A percentile compares a stretch with the other conserved stretches of the same genome.
Conservation (phyloP, 2,329 filamentous ascomycete genomes). For the Davidsoniella eucalypti region DNA sequence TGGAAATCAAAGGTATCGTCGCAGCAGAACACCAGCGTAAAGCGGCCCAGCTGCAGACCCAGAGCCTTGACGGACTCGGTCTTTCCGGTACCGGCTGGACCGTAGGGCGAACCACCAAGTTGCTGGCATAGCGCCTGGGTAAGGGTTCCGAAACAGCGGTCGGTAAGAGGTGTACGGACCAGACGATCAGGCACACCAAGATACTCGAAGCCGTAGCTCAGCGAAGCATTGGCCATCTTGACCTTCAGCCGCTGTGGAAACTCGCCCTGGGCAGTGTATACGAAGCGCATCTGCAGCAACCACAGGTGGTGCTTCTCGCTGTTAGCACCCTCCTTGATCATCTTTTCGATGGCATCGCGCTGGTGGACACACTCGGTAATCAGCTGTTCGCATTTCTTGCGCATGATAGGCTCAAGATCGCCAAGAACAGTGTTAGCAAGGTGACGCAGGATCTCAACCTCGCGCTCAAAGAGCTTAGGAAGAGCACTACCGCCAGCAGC, state of each 20-base stretch:
- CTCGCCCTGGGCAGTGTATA: slow-evolving; percentile 65
- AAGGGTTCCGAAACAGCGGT: slow-evolving; percentile 94
- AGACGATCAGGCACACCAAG: slow-evolving; percentile 90
- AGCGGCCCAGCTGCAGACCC: slow-evolving; percentile 87
- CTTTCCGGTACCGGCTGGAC: slow-evolving; percentile 94
- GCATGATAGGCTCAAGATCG: slow-evolving; percentile 68
- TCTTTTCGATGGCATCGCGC: slow-evolving; percentile 77
- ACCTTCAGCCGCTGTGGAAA: slow-evolving; percentile 69
- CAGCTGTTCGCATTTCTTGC: slow-evolving; percentile 95
- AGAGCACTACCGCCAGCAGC: slow-evolving; percentile 51
- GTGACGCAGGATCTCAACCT: slow-evolving; percentile 69
- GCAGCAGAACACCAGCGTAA: slow-evolving; percentile 97
- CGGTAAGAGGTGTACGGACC: slow-evolving; percentile 89
- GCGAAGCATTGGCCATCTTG: slow-evolving; percentile 89
- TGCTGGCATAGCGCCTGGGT: slow-evolving; percentile 91
- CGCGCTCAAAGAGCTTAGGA: slow-evolving; percentile 58
- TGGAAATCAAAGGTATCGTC: slow-evolving; percentile 99
- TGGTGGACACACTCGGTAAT: slow-evolving; percentile 99
- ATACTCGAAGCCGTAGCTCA: slow-evolving; percentile 97
- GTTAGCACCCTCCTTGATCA: slow-evolving; percentile 58
- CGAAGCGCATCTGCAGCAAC: slow-evolving; percentile 94
- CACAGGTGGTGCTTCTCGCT: slow-evolving; percentile 73
- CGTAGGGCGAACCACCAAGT: slow-evolving; percentile 91
- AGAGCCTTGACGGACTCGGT: slow-evolving; percentile 98
- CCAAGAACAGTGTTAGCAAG: slow-evolving; percentile 80